Conservation (phyloP, 768 basidiomycete species). For the Termitomyces sp. region DNA sequence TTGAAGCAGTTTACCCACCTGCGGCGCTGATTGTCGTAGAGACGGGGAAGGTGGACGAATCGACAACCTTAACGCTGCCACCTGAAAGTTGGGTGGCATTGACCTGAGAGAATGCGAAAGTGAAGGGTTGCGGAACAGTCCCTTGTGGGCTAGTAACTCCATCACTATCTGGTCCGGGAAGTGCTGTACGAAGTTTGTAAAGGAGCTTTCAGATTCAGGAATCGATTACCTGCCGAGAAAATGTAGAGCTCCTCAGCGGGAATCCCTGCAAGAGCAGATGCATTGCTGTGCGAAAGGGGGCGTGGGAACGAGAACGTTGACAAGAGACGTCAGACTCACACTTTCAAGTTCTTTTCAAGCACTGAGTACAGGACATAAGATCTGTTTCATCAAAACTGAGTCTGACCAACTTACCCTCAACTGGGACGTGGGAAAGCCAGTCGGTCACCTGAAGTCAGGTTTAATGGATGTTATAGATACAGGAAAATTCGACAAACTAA, state of each 20-base stretch:
- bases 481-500: slow-evolving; percentile 22
- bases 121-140: slow-evolving; percentile 35
- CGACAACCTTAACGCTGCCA: slow-evolving; percentile 45
- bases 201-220: neutral
- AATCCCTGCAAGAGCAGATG: slow-evolving; percentile 34
- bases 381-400: neutral
- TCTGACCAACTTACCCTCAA: slow-evolving; percentile 26
- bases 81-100: slow-evolving; percentile 37
- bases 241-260: slow-evolving; percentile 45
- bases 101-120: slow-evolving; percentile 42
- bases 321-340: slow-evolving; percentile 12
- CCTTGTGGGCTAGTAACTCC: slow-evolving; percentile 39
- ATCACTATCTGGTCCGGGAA: slow-evolving; percentile 27
- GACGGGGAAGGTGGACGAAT: slow-evolving; percentile 44
- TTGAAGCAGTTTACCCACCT: slow-evolving; percentile 6
- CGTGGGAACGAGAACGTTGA: neutral
- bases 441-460: slow-evolving; percentile 36
- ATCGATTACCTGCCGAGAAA: slow-evolving; percentile 36
- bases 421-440: slow-evolving; percentile 49
- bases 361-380: slow-evolving; percentile 18
- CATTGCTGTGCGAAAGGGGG: slow-evolving; percentile 14
- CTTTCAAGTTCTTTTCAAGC: slow-evolving; percentile 47
- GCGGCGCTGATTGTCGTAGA: slow-evolving; percentile 50
- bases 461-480: neutral
- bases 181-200: slow-evolving; percentile 16